These are phyloP conservation scores for Fusarium sp. DNA, from an alignment of 2,329 filamentous ascomycete genomes.

Conservation along the genomic window DNA sequence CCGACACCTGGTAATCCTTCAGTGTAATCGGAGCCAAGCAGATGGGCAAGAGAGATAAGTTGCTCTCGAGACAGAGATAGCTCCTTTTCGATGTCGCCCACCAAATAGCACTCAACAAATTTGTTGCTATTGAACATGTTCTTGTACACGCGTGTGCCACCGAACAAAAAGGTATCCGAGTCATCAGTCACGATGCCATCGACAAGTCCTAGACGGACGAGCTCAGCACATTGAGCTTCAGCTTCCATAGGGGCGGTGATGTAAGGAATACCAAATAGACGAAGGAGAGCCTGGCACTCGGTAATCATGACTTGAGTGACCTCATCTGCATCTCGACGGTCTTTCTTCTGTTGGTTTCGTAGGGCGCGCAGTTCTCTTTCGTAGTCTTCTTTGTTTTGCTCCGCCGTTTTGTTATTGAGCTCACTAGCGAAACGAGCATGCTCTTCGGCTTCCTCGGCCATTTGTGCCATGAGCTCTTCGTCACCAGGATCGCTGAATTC, in stretches of 20 bases:
- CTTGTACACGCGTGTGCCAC: conserved; percentile 95
- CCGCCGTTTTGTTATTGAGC: conserved; percentile 78
- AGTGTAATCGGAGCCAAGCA: conserved; percentile 94
- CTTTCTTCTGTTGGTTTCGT: conserved; percentile 94
- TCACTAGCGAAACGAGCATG: conserved; percentile 92
- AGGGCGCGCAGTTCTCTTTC: conserved; percentile 88
- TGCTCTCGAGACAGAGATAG: conserved; percentile 86
- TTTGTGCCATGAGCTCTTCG: conserved; percentile 84
- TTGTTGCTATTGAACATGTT: conserved; percentile 99
- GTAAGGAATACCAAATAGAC: conserved; percentile 93
- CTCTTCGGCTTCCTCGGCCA: conserved; percentile 91
- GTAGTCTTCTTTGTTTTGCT: conserved; percentile 79
- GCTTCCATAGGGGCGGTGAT: conserved; percentile 99
- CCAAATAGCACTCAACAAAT: conserved; percentile 94
- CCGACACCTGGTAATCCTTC: conserved; percentile 91
- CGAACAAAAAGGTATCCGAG: conserved; percentile 95
- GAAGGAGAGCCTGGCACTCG: conserved; percentile 91
- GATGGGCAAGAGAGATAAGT: conserved; percentile 88
- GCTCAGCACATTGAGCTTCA: conserved; percentile 94
- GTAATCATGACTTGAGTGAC: conserved; percentile 96
- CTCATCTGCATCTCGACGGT: conserved; percentile 94
- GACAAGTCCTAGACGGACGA: conserved; percentile 86
- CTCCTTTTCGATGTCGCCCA: conserved; percentile 85
- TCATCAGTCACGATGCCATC: conserved; percentile 99
- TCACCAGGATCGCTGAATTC: conserved; percentile 90